phyloP scores from a whole-genome alignment of 2,329 filamentous ascomycete species.

The Orbilia ellipsospora region DNA sequence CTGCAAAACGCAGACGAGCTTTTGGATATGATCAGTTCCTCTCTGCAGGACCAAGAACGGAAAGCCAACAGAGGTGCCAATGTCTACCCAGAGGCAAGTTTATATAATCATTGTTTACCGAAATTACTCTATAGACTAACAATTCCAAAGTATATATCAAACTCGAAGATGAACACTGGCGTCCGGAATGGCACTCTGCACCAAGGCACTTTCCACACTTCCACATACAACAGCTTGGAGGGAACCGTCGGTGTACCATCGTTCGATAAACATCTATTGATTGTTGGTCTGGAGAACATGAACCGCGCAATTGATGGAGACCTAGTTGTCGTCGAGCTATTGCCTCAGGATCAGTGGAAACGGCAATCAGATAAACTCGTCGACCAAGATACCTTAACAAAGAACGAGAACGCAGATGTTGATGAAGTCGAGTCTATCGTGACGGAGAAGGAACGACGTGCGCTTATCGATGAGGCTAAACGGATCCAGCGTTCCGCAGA shows the following conservation, averaged over 20 bases:
- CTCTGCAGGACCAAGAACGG: conserved; percentile 75
- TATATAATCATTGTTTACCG: not conserved
- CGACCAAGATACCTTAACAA: conserved; percentile 90
- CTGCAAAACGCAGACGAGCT: conserved; percentile 85
- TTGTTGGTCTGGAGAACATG: conserved; percentile 94
- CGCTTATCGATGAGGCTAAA: conserved; percentile 90
- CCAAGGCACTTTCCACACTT: conserved; percentile 95
- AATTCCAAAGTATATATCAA: conserved; percentile 72
- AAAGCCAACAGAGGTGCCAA: conserved; percentile 70
- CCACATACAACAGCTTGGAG: conserved; percentile 97
- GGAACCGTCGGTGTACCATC: conserved; percentile 66
- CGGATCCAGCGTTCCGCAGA: conserved; percentile 79
- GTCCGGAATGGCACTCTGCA: conserved; percentile 88
- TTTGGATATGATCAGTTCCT: conserved; percentile 91
- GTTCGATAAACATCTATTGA: conserved; percentile 87
- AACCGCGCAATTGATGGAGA: conserved; percentile 94
- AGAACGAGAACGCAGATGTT: conserved; percentile 90
- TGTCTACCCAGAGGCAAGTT: conserved; percentile 77
- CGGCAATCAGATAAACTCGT: conserved; percentile 94
- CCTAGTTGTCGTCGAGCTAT: conserved; percentile 88
- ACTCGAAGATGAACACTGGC: conserved; percentile 94
- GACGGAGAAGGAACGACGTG: conserved; percentile 86
- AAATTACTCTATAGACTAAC: conserved; percentile 14
- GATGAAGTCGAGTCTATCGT: conserved; percentile 81
- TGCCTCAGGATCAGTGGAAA: conserved; percentile 97